A percentile compares a stretch with the other conserved stretches of the same genome.
Conservation (phyloP, 176 grass and related monocot species). For the Carex littledalei region DNA sequence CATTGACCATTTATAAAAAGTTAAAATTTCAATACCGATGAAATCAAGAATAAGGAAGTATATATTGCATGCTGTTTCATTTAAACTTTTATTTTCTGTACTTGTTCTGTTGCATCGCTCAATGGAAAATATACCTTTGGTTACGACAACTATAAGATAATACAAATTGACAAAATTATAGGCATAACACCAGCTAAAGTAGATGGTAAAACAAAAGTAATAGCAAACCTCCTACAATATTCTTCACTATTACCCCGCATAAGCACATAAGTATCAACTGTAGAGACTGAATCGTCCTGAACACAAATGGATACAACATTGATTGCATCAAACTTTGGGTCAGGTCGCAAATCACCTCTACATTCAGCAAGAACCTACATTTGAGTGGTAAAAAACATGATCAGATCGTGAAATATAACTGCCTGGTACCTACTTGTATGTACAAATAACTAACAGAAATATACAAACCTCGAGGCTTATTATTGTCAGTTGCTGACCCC, state of each 20-base stretch:
- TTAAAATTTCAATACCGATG: slow-evolving; percentile 1
- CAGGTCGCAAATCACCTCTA: slow-evolving; percentile 68
- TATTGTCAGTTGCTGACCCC: slow-evolving; percentile 76
- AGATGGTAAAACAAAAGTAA: slow-evolving; percentile 10
- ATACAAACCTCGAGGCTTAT: slow-evolving; percentile 71
- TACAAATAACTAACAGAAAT: not conserved
- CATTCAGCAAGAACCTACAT: slow-evolving; percentile 70
- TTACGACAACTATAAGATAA: not conserved
- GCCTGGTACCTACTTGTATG: slow-evolving; percentile 18
- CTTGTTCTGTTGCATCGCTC: not conserved
- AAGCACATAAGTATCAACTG: slow-evolving; percentile 48
- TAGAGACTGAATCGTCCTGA: slow-evolving; percentile 47
- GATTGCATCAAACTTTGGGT: slow-evolving; percentile 79
- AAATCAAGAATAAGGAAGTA: not conserved
- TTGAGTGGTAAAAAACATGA: slow-evolving; percentile 31
- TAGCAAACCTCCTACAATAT: slow-evolving; percentile 43
- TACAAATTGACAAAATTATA: not conserved
- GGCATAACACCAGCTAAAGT: not conserved
- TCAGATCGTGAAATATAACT: slow-evolving; percentile 26
- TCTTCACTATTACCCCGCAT: slow-evolving; percentile 43
- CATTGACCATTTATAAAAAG: not conserved
- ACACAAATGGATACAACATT: slow-evolving; percentile 67
- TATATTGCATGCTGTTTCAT: not conserved
- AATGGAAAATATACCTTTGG: not conserved
- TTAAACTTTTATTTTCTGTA: not conserved